A percentile compares a stretch with the other conserved stretches of the same genome.
phyloP scores from a whole-genome alignment of 345 rosid genomes.

The Cardamine resedifolia region DNA sequence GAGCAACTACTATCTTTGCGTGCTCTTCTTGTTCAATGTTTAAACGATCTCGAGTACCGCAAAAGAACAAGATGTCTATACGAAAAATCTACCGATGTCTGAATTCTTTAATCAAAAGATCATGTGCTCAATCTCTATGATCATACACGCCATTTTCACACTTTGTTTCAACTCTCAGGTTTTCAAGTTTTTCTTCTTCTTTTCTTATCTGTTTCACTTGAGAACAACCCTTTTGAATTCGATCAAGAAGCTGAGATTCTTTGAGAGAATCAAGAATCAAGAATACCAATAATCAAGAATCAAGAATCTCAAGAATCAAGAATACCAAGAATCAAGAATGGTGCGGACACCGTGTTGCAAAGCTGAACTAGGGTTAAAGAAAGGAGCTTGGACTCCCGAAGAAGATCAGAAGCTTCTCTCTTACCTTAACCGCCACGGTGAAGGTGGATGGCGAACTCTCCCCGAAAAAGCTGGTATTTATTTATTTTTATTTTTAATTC shows the following conservation, averaged over 20 bases:
- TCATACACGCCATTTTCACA: constrained; percentile 15
- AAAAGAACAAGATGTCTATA: constrained; percentile 36
- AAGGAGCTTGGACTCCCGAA: constrained; percentile 56
- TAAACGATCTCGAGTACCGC: background rate
- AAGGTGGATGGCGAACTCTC: constrained; percentile 56
- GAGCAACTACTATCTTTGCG: background rate
- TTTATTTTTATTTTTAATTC: background rate
- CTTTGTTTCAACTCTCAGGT: constrained; percentile 30
- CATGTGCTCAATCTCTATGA: constrained; percentile 39
- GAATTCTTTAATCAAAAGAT: constrained; percentile 38
- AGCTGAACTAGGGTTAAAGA: constrained; percentile 41
- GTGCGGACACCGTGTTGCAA: constrained; percentile 40
- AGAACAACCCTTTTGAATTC: background rate
- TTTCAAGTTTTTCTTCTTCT: background rate
- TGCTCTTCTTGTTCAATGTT: constrained; percentile 15
- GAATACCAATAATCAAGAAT: no score
- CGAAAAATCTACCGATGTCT: constrained; percentile 32
- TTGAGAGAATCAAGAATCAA: background rate
- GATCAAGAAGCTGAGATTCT: constrained; percentile 1
- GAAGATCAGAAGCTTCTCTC: constrained; percentile 50
- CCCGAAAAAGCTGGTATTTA: constrained; percentile 49
- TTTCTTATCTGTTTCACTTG: constrained; percentile 20
- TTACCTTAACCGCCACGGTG: constrained; percentile 45
- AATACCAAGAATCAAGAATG: constrained; percentile 42
- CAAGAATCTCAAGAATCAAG: background rate